Conservation (phyloP, 345 rosid genomes). For the Noccaea bulbosa region DNA sequence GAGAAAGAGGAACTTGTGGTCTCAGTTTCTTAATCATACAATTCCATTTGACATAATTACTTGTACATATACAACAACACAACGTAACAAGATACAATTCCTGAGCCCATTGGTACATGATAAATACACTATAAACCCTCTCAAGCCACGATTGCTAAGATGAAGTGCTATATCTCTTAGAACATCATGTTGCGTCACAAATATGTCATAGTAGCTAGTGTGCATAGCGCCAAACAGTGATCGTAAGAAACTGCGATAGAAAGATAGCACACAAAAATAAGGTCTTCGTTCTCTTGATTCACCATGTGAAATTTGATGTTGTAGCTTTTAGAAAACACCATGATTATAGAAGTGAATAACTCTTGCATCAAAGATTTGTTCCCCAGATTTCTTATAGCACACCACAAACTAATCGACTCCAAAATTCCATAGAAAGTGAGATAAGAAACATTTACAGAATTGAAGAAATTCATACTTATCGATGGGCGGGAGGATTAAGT, state of each 20-base stretch:
- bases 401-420: background rate
- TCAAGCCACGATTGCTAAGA: constrained; percentile 58
- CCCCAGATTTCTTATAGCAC: background rate
- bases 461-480: constrained; percentile 52
- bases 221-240: constrained; percentile 66
- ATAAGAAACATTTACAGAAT: constrained; percentile 45
- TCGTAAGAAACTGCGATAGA: constrained; percentile 26
- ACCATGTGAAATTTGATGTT: constrained; percentile 5
- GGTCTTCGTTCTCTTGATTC: background rate
- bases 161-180: constrained; percentile 82
- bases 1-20: too few relatives aligned
- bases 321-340: background rate
- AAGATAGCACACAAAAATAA: constrained; percentile 13
- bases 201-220: constrained; percentile 72
- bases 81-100: too few relatives aligned
- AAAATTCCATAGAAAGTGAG: background rate
- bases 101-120: too few relatives aligned
- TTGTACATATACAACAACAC: too few relatives aligned
- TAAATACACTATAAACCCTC: too few relatives aligned
- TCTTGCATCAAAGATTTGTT: constrained; percentile 15
- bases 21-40: too few relatives aligned
- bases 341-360: background rate
- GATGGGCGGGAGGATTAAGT: constrained; percentile 25
- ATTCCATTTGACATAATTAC: too few relatives aligned
- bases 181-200: constrained; percentile 82